A percentile compares a stretch with the other conserved stretches of the same genome.
phyloP scores from a whole-genome alignment of 2,329 filamentous ascomycete genomes.

The Ophiostoma fasciatum region DNA sequence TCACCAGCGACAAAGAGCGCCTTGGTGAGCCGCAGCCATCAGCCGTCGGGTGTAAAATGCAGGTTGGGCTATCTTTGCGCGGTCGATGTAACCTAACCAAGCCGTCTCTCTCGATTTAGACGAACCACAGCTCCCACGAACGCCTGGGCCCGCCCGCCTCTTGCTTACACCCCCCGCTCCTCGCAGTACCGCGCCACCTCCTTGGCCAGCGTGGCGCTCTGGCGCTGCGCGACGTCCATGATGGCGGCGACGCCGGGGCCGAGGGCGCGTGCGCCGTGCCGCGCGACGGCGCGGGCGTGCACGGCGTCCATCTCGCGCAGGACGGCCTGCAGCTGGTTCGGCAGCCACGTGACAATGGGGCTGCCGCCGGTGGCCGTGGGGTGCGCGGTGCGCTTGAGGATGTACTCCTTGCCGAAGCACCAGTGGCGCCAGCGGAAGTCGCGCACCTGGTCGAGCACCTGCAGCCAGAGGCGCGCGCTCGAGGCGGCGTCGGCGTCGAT shows the following conservation, averaged over 20 bases:
- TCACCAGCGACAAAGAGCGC: too few species aligned
- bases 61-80: too few species aligned
- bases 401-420: slow-evolving; percentile 76
- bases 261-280: slow-evolving; percentile 20
- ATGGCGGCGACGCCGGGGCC: slow-evolving; percentile 38
- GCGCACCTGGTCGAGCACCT: slow-evolving; percentile 57
- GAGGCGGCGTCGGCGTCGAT: slow-evolving; percentile 24
- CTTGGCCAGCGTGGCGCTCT: slow-evolving; percentile 51
- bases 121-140: too few species aligned
- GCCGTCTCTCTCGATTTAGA: too few species aligned
- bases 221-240: slow-evolving; percentile 50
- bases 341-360: slow-evolving; percentile 73
- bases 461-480: slow-evolving; percentile 45
- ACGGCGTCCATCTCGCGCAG: slow-evolving; percentile 54
- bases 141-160: too few species aligned
- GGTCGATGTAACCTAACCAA: too few species aligned
- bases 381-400: slow-evolving; percentile 61
- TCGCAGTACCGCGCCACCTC: slow-evolving; percentile 63
- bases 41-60: too few species aligned
- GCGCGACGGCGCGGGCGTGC: slow-evolving; percentile 16
- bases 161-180: slow-evolving; percentile 34
- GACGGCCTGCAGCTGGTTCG: slow-evolving; percentile 65
- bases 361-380: slow-evolving; percentile 69
- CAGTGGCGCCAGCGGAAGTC: slow-evolving; percentile 76
- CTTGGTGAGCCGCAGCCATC: too few species aligned